Percentiles rank a stretch among this genome's conserved stretches.
These are phyloP conservation scores for Gentiana dahurica DNA, from an alignment of 257 asterid genomes.

Conservation along the genomic window DNA sequence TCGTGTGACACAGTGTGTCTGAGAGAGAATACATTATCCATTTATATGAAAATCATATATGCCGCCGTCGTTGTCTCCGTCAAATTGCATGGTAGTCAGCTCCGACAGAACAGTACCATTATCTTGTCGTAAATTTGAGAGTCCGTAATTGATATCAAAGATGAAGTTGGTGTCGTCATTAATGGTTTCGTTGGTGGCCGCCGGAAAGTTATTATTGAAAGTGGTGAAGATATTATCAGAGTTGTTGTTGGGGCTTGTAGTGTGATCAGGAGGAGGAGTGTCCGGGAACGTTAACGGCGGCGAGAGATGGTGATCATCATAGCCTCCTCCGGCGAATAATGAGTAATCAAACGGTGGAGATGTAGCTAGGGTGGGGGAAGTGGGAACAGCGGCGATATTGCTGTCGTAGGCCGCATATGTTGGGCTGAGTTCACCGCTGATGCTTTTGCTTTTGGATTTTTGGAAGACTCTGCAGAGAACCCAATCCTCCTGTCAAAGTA, in stretches of 20 bases:
- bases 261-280: conserved; percentile 9
- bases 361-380: conserved; percentile 16
- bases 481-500: conserved; percentile 71
- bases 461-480: conserved; percentile 68
- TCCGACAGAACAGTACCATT: conserved; percentile 6
- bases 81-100: conserved; percentile 22
- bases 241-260: conserved; percentile 4
- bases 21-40: too few species aligned
- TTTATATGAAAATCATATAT: conserved; percentile 27
- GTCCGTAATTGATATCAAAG: conserved; percentile 25
- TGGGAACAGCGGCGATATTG: conserved; percentile 2
- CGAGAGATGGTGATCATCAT: conserved; percentile 17
- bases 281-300: conserved; percentile 16
- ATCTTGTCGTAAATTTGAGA: conserved; percentile 7
- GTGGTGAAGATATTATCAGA: conserved; percentile 9
- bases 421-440: conserved; percentile 14
- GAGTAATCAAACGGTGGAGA: conserved; percentile 14
- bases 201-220: conserved; percentile 6
- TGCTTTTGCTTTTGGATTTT: conserved; percentile 43
- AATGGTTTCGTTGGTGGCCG: conserved; percentile 11
- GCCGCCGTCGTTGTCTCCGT: conserved; percentile 22
- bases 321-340: conserved; percentile 3
- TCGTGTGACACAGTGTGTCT: too few species aligned
- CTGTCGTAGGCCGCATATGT: conserved; percentile 9
- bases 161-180: conserved; percentile 27